Evolutionary conservation across 2,329 filamentous ascomycete species (phyloP).

Genomic region (Clonostachys byssicola): DNA sequence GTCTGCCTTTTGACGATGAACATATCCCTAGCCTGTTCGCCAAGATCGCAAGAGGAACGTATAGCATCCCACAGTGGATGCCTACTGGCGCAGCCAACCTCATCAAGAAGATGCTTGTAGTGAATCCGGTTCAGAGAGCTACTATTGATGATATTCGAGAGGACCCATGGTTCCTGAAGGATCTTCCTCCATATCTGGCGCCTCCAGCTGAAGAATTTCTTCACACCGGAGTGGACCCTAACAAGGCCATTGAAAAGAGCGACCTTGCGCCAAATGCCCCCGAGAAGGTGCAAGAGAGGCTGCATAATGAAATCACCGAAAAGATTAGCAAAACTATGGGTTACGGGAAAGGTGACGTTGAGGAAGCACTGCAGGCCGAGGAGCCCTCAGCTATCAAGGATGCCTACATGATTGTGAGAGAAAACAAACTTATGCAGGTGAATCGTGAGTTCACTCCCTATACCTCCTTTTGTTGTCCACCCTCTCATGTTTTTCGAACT

Average conservation of each 20-base stretch:
- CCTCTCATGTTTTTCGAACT: conserved; percentile 6
- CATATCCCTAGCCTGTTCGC: conserved; percentile 97
- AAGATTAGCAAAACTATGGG: conserved; percentile 99
- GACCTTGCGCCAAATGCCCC: conserved; percentile 78
- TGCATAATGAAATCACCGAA: conserved; percentile 88
- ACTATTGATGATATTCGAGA: conserved; percentile 90
- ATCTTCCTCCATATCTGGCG: conserved; percentile 81
- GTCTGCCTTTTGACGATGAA: conserved; percentile 94
- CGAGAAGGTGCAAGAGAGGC: conserved; percentile 75
- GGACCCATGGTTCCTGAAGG: conserved; percentile 90
- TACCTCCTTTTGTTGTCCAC: no score
- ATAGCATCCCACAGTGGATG: conserved; percentile 88
- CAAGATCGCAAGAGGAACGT: conserved; percentile 93
- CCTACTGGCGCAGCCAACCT: conserved; percentile 75
- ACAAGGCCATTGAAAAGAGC: conserved; percentile 81
- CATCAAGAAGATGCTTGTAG: conserved; percentile 91
- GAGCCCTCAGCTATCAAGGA: conserved; percentile 99
- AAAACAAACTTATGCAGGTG: conserved; percentile 95
- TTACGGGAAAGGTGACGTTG: conserved; percentile 90
- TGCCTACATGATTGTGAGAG: conserved; percentile 94
- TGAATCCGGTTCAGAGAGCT: conserved; percentile 90
- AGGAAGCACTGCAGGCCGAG: conserved; percentile 85
- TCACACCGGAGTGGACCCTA: conserved; percentile 90
- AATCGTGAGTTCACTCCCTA: conserved; percentile 64
- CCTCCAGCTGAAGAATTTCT: conserved; percentile 88